Base-by-base conservation (phyloP, 2,329 filamentous ascomycete species). In the Paracamarosporium sp. region DNA sequence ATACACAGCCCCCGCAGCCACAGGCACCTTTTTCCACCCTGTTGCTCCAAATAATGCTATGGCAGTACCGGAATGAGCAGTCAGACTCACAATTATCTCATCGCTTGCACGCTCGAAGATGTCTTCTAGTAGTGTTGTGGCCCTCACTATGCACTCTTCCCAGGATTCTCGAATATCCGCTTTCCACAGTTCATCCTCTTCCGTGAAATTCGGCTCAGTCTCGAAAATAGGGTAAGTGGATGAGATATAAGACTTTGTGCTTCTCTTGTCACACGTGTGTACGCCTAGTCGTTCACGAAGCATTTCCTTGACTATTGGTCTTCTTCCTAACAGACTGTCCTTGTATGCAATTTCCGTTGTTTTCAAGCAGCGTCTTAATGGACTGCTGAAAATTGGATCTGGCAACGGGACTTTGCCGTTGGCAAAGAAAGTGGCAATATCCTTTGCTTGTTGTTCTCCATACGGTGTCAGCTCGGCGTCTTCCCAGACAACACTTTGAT, bases 191-290 rank as follows among this genome's bases (percentile, higher is more conserved):
- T 76, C 69, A 65, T 87, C 85, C 1, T 81, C 47, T 68, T 90
- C 86, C 0, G 78, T 68, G 65, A 90, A 89, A 0, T 82, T 84
- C 0, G 71, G 64, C 71, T 90, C 87, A 46, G 90, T 82, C 4
- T 62, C 59, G 64, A 83, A 86, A 0, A 63, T 67, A 0, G 85
- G 85, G 41, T 84, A 83, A 0, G 79, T 72, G 2, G 72, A 60
- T 7, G 74, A 70, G 56, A 90, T 85, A 56, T 81, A 79, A 1
- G 81, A 79, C 64, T 79, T 81, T 61, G 75, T 82, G 11, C 81
- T 82, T 9, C 88, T 80, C 35, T 82, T 80, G 72, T 90, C 86
- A 70, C 88, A 90, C 1, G 86, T 89, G 67, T 89, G 87, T 36
- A 86, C 83, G 54, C 83, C 86, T 56, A 89, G 83, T 5, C 83